Evolutionary conservation across 2,329 filamentous ascomycete genomes (phyloP).

Genomic region (Dactylellina drechsleri): DNA sequence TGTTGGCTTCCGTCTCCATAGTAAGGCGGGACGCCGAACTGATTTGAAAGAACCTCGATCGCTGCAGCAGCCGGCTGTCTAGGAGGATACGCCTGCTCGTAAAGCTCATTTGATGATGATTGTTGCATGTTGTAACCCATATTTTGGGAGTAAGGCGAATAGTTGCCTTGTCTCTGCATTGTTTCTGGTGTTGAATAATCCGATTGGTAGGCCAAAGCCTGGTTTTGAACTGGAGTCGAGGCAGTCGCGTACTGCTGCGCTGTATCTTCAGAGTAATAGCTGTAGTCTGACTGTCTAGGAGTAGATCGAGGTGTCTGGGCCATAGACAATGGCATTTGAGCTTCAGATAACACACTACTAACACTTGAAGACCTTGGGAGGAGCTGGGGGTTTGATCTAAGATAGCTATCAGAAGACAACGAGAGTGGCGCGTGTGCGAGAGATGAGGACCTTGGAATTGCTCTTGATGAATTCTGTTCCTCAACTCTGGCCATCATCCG

Average conservation of each 20-base stretch:
- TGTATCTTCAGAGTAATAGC: slow-evolving; percentile 50
- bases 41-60: slow-evolving; percentile 59
- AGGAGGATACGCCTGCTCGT: slow-evolving; percentile 57
- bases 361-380: slow-evolving; percentile 49
- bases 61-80: slow-evolving; percentile 58
- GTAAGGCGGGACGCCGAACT: slow-evolving; percentile 58
- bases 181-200: slow-evolving; percentile 50
- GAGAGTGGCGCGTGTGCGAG: slow-evolving; percentile 40
- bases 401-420: slow-evolving; percentile 44
- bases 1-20: slow-evolving; percentile 55
- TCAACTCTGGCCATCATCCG: slow-evolving; percentile 54
- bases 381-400: slow-evolving; percentile 40
- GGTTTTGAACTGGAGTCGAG: slow-evolving; percentile 37
- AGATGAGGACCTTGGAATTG: slow-evolving; percentile 51
- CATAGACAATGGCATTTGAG: slow-evolving; percentile 55
- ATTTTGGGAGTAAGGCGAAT: slow-evolving; percentile 57
- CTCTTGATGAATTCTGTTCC: slow-evolving; percentile 52
- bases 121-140: slow-evolving; percentile 57
- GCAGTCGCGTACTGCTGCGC: slow-evolving; percentile 47
- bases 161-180: slow-evolving; percentile 54
- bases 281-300: slow-evolving; percentile 48
- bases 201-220: slow-evolving; percentile 42
- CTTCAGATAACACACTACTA: slow-evolving; percentile 36
- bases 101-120: slow-evolving; percentile 55
- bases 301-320: slow-evolving; percentile 50